Evolutionary conservation across 495 filamentous ascomycete genomes (phyloP).

Genomic region (Ramalina intermedia): DNA sequence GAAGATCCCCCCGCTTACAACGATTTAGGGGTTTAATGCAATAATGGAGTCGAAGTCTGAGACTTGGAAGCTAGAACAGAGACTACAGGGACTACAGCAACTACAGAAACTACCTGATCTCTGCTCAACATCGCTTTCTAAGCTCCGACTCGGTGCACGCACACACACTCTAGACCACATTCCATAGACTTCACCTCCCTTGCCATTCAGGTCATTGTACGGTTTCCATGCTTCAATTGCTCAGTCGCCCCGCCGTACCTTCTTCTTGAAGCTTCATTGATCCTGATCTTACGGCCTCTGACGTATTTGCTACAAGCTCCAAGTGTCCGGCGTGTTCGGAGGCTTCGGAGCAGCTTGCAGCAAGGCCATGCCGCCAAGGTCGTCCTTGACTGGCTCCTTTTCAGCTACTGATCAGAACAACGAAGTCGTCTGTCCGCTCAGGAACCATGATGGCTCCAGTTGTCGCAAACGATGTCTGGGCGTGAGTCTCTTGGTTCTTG

Average conservation of each 20-base stretch:
- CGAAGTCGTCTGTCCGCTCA: conserved; percentile 92
- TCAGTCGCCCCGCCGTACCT: background rate
- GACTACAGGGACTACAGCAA: too few species aligned
- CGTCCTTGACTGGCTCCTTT: conserved; percentile 77
- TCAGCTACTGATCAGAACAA: conserved; percentile 84
- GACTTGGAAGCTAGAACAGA: too few species aligned
- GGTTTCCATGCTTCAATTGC: background rate
- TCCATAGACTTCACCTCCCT: too few species aligned
- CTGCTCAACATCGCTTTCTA: conserved; percentile 2
- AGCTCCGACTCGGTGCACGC: background rate
- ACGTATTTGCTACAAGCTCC: too few species aligned
- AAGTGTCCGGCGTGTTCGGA: background rate
- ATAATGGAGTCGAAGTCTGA: too few species aligned
- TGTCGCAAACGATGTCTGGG: conserved; percentile 96
- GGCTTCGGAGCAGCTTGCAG: background rate
- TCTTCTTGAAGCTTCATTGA: background rate
- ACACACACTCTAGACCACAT: too few species aligned
- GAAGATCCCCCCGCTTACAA: too few species aligned
- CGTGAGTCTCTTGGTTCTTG: conserved; percentile 47
- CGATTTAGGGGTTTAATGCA: too few species aligned
- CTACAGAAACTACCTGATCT: too few species aligned
- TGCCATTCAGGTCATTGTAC: background rate
- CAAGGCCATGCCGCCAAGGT: conserved; percentile 63
- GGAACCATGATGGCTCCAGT: conserved; percentile 90
- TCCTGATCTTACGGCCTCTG: too few species aligned